Conservation (phyloP, 2,329 filamentous ascomycete genomes). For the Leptographium galeiforme region DNA sequence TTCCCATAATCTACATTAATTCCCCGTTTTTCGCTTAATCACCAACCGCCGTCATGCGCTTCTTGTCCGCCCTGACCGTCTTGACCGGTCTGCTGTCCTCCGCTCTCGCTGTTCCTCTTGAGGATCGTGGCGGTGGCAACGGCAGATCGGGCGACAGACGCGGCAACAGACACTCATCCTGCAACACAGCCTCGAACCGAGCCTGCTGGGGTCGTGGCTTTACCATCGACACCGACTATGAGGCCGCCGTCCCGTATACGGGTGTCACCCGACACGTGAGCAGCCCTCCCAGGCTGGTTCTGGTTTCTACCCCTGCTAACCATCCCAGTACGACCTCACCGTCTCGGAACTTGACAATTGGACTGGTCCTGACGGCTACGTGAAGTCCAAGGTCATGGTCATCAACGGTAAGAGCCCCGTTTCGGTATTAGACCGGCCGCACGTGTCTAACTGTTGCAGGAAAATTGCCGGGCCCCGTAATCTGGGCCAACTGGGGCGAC, state of each 20-base stretch:
- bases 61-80: slow-evolving; percentile 4
- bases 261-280: slow-evolving; percentile 6
- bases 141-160: no score
- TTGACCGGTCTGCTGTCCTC: slow-evolving; percentile 5
- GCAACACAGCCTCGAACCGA: no score
- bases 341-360: slow-evolving; percentile 9
- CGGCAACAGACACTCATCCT: no score
- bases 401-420: slow-evolving; percentile 9
- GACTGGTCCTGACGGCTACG: slow-evolving; percentile 10
- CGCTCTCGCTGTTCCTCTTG: neutral
- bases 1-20: neutral
- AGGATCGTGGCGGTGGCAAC: slow-evolving; percentile 1
- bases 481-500: slow-evolving; percentile 13
- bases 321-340: slow-evolving; percentile 7
- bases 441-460: neutral
- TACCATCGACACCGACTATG: slow-evolving; percentile 12
- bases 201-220: neutral
- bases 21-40: neutral
- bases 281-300: no score
- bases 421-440: no score
- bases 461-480: slow-evolving; percentile 7
- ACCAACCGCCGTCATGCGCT: neutral
- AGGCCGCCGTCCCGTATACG: slow-evolving; percentile 5
- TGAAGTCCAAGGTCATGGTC: slow-evolving; percentile 8
- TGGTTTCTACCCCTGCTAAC: neutral